A percentile compares a stretch with the other conserved stretches of the same genome.
These are phyloP conservation scores for Pseudoperonospora humuli DNA, from an alignment of 352 stramenopile species.

Conservation along the genomic window DNA sequence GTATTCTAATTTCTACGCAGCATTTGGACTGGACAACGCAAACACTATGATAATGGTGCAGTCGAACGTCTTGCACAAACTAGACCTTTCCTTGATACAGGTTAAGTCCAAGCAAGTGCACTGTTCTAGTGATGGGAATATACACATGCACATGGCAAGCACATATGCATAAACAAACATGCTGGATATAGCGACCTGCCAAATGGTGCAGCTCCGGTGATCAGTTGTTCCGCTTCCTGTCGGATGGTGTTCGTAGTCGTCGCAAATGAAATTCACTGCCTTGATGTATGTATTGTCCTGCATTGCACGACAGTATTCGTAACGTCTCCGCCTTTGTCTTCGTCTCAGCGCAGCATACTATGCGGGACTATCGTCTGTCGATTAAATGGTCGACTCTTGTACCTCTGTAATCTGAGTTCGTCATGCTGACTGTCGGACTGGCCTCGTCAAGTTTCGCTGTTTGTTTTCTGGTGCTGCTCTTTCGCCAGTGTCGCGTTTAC, in stretches of 20 bases:
- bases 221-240: slow-evolving; percentile 7
- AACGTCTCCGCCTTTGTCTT: slow-evolving; percentile 12
- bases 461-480: slow-evolving; percentile 24
- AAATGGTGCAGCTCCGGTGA: slow-evolving; percentile 1
- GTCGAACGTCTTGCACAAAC: too few relatives aligned
- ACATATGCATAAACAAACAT: too few relatives aligned
- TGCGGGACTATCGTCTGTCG: not conserved
- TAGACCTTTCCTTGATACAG: too few relatives aligned
- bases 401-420: slow-evolving; percentile 17
- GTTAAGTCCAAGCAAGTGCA: too few relatives aligned
- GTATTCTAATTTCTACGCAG: too few relatives aligned
- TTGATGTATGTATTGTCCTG: slow-evolving; percentile 12
- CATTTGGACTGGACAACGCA: too few relatives aligned
- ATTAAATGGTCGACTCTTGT: slow-evolving; percentile 11
- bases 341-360: slow-evolving; percentile 8
- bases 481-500: slow-evolving; percentile 22
- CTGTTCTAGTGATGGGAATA: too few relatives aligned
- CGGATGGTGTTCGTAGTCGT: slow-evolving; percentile 5
- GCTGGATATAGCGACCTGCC: not conserved
- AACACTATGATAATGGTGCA: too few relatives aligned
- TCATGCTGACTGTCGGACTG: too few relatives aligned
- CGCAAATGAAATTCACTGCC: slow-evolving; percentile 18
- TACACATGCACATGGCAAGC: not conserved
- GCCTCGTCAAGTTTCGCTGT: slow-evolving; percentile 12
- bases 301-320: slow-evolving; percentile 21